Evolutionary conservation across 2,329 filamentous ascomycete species (phyloP).

Genomic region (Neonectria neomacrospora): DNA sequence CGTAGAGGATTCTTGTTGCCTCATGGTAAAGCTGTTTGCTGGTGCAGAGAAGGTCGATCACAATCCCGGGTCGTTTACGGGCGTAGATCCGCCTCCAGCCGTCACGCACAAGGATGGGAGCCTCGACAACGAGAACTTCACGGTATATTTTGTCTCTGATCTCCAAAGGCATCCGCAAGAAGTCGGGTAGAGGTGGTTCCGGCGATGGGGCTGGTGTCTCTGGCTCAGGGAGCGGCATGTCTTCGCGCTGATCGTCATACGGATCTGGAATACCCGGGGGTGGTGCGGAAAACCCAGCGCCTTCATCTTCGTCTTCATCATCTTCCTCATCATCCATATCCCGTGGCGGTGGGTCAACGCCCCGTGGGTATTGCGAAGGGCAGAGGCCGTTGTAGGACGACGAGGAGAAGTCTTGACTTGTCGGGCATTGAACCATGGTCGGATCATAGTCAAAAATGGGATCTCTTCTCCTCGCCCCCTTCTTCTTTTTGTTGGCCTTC

Average conservation of each 20-base stretch:
- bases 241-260: not conserved
- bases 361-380: not conserved
- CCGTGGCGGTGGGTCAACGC: not conserved
- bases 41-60: constrained; percentile 51
- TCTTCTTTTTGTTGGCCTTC: not conserved
- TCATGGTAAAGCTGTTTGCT: constrained; percentile 51
- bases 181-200: not conserved
- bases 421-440: not conserved
- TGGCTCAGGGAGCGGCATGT: not conserved
- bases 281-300: constrained; percentile 16
- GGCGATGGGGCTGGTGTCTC: not conserved
- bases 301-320: not conserved
- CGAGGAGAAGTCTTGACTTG: not conserved
- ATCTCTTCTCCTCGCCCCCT: not conserved
- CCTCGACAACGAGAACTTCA: constrained; percentile 46
- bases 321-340: not conserved
- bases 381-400: not conserved
- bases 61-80: constrained; percentile 45
- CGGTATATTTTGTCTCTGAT: constrained; percentile 48
- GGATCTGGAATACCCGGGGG: constrained; percentile 27
- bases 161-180: constrained; percentile 44
- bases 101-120: constrained; percentile 49
- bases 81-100: constrained; percentile 50
- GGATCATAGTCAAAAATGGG: not conserved
- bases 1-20: constrained; percentile 57